These are phyloP conservation scores for Tulasnella sp. DNA, from an alignment of 768 basidiomycete species.

Conservation along the genomic window DNA sequence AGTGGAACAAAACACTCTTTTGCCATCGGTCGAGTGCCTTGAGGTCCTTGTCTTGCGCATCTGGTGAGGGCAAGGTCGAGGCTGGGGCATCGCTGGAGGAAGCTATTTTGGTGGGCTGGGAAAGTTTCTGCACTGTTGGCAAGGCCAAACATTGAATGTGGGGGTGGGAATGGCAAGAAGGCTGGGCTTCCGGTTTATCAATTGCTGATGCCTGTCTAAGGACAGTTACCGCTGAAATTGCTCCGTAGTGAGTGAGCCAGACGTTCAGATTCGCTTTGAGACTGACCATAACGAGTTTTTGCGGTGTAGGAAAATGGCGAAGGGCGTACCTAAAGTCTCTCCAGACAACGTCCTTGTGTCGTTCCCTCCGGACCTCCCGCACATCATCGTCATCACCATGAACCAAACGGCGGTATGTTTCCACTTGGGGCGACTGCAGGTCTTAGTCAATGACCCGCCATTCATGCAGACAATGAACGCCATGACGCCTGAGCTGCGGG, in stretches of 20 bases:
- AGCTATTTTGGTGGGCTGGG: background rate
- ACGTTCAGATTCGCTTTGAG: no score
- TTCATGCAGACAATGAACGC: constrained; percentile 62
- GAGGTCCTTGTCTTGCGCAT: constrained; percentile 19
- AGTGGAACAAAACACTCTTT: constrained; percentile 46
- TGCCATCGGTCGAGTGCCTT: constrained; percentile 57
- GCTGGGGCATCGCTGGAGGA: background rate
- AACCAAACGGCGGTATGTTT: constrained; percentile 59
- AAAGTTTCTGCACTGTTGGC: background rate
- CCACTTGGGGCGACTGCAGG: background rate
- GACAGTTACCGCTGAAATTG: no score
- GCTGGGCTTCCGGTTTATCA: background rate
- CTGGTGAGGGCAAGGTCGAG: background rate
- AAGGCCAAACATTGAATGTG: background rate
- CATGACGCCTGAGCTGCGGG: constrained; percentile 61
- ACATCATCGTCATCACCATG: constrained; percentile 58
- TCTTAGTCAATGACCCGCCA: background rate
- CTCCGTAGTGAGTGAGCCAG: no score
- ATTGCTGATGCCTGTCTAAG: background rate
- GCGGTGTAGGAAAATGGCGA: background rate
- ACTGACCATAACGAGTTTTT: no score
- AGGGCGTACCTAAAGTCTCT: background rate
- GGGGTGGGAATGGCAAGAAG: background rate
- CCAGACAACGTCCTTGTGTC: constrained; percentile 38
- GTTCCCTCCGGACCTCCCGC: constrained; percentile 48